A percentile compares a stretch with the other conserved stretches of the same genome.
Evolutionary conservation across 2,329 filamentous ascomycete genomes (phyloP).

Genomic region (Fusarium sp.): DNA sequence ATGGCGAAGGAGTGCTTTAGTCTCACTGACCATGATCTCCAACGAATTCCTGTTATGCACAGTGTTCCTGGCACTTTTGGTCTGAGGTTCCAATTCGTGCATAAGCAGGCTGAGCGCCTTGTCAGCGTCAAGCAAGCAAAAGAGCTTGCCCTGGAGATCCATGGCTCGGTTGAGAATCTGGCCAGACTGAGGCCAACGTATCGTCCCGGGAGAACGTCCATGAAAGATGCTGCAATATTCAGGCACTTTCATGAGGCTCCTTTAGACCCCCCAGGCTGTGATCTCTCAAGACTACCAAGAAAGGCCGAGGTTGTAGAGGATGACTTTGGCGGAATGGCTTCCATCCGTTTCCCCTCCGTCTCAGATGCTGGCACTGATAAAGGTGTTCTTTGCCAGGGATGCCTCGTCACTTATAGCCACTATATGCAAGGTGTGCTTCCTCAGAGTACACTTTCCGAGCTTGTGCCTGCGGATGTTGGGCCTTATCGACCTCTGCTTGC

Average conservation of each 20-base stretch:
- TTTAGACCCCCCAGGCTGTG: constrained; percentile 36
- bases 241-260: constrained; percentile 34
- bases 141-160: constrained; percentile 40
- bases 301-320: constrained; percentile 35
- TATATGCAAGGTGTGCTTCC: constrained; percentile 32
- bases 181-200: constrained; percentile 22
- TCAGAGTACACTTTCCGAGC: constrained; percentile 25
- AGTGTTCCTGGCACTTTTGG: constrained; percentile 41
- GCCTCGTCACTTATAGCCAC: constrained; percentile 32
- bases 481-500: constrained; percentile 36
- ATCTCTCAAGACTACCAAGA: constrained; percentile 34
- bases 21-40: constrained; percentile 35
- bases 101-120: constrained; percentile 30
- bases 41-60: constrained; percentile 33
- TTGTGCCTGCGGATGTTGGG: constrained; percentile 30
- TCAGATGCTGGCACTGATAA: constrained; percentile 24
- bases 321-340: constrained; percentile 40
- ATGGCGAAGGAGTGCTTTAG: constrained; percentile 40
- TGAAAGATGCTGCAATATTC: constrained; percentile 32
- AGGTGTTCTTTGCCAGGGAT: constrained; percentile 42
- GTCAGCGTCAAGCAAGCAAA: constrained; percentile 46
- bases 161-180: constrained; percentile 36
- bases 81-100: constrained; percentile 27
- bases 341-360: constrained; percentile 42
- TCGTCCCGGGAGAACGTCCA: constrained; percentile 13